Base-by-base conservation (phyloP, 495 filamentous ascomycete genomes). In the Lophiotrema nucula region DNA sequence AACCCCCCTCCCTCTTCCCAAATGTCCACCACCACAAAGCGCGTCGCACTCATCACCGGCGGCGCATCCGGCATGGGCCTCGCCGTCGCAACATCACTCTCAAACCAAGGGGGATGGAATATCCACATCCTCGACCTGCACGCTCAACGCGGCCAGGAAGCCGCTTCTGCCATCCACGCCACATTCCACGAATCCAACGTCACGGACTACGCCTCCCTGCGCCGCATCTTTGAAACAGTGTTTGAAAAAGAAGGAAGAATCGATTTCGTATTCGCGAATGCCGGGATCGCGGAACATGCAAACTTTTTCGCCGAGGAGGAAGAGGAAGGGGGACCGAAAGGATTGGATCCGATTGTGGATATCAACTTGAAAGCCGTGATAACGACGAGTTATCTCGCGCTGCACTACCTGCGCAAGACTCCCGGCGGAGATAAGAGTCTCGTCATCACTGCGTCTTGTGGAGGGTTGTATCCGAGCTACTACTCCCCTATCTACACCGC, bases 221-320 rank as follows among this genome's bases (percentile, higher is more conserved):
- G 41, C 25, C 24, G 51, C 15, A 46, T 67, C 25, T 71, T 71
- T 51, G 37, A 68, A 16, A 48, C 51, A 6, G 28, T 64, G 25
- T 69, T 63, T 52, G 38, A 60, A 2, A 43, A 15, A 12, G 43
- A 50, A n/a, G 47, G 51, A 2, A 59, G 63, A 12, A 61, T 73
- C 16, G 65, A 73, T 53, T 69, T 71, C 51, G 70, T 69, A 47
- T 70, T 71, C 53, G 67, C 70, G n/a, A 72, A 72, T 49, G 70
- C 70, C 18, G 70, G 70, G 1, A 67, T 72, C 25, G 65, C 64
- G 18, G 67, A 69, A 35, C 58, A 65, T 33, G 56, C 50, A 3
- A 61, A 68, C 43, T 72, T 69, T 54, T 61, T 70, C 54, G 38
- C n/a, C 13, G 6, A 3, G 6, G 16, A 4, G 4, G 12, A 10